Percentiles rank a stretch among this genome's conserved stretches.
Evolutionary conservation across 2,329 filamentous ascomycete genomes (phyloP).

Genomic region (Arthrobotrys entomopaga): DNA sequence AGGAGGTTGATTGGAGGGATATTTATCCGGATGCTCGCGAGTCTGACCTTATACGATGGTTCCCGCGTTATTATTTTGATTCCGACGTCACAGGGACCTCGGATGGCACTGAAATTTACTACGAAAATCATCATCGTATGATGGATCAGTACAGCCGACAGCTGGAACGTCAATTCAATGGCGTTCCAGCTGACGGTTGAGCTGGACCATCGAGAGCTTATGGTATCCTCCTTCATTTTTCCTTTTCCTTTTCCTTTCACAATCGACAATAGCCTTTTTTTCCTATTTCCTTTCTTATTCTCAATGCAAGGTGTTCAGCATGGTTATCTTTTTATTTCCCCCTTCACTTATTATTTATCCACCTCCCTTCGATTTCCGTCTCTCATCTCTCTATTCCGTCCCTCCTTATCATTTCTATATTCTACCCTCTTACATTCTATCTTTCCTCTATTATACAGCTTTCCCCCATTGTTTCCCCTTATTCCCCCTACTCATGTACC

Average conservation of each 20-base stretch:
- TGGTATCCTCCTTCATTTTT: too few relatives aligned
- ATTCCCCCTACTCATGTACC: not conserved
- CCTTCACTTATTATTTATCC: conserved; percentile 9
- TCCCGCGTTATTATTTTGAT: conserved; percentile 20
- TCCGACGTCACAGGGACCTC: not conserved
- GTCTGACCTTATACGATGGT: conserved; percentile 22
- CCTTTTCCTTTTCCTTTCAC: too few relatives aligned
- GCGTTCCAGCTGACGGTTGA: too few relatives aligned
- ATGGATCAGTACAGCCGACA: conserved; percentile 4
- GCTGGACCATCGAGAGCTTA: too few relatives aligned
- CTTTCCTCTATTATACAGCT: too few relatives aligned
- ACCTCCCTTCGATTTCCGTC: not conserved
- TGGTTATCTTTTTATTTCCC: conserved; percentile 28
- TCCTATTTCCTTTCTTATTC: conserved; percentile 3
- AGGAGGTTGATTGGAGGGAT: conserved; percentile 30
- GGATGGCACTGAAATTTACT: not conserved
- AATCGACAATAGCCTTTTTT: not conserved
- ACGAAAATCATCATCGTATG: conserved; percentile 3
- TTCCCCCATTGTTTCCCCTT: too few relatives aligned
- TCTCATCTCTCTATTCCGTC: not conserved
- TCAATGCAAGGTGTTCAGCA: conserved; percentile 36
- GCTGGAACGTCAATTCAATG: too few relatives aligned
- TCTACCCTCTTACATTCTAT: not conserved
- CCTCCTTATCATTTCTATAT: not conserved
- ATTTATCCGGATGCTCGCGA: conserved; percentile 39